Base-by-base conservation (phyloP, 768 basidiomycete species). In the Mycena olivaceomarginata region DNA sequence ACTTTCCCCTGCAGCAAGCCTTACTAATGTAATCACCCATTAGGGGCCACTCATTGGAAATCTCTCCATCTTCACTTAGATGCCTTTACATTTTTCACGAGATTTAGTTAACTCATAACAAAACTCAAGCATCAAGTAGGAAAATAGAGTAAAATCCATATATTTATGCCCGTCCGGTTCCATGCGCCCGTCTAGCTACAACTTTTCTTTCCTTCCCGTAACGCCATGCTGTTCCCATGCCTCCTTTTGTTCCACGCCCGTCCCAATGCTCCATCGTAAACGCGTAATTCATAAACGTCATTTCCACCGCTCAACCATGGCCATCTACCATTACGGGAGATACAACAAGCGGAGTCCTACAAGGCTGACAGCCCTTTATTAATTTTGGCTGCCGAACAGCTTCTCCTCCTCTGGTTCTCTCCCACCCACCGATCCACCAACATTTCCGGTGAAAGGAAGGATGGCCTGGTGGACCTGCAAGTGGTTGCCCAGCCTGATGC, bases 1-100 rank as follows among this genome's bases (percentile, higher is more conserved):
- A 70, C 69, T 70, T 70, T 70, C 69, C 69, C 57, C 59, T 70
- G 69, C 69, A 70, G 45, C 56, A 39, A 70, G 57, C 59, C 69
- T 62, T 70, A 62, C 69, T 62, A 62, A 70, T 70, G 57, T 70
- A 70, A 70, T 62, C 59, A 31, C 31, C 51, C 69, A 59, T 69
- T 57, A 70, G 69, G 69, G 69, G 69, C 69, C 69, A 62, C 18
- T 39, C 45, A 70, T 70, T 62, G 69, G 69, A 62, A 70, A 70
- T 62, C 16, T 62, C 59, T 70, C 69, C 45, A 70, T 70, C 69
- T 70, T 70, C 59, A 60, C 57, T 70, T 70, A 70, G 59, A 69
- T 69, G 67, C 67, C 67, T 68, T 56, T 41, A 51, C 41, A 56
- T 51, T 53, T 69, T 69, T 69, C 66, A 67, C 48, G 66, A 67